phyloP scores from a whole-genome alignment of 352 stramenopile species.

The Phytophthora sp. region DNA sequence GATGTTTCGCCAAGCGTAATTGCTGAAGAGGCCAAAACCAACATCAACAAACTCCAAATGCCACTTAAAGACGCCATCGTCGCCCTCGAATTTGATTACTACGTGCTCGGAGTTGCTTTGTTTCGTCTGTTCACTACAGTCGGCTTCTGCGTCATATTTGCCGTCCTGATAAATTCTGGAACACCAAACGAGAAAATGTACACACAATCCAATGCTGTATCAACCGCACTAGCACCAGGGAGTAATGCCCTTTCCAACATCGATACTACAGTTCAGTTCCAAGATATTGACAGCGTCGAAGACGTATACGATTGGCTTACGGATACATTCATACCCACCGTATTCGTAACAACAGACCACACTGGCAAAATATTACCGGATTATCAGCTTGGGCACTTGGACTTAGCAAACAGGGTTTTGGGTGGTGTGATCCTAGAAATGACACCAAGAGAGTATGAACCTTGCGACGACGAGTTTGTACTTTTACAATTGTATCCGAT shows the following conservation, averaged over 20 bases:
- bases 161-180: constrained; percentile 20
- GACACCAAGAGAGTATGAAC: constrained; percentile 2
- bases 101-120: background rate
- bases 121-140: background rate
- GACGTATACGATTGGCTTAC: constrained; percentile 49
- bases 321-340: constrained; percentile 37
- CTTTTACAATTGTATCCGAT: constrained; percentile 9
- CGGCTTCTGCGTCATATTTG: constrained; percentile 32
- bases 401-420: constrained; percentile 39
- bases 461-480: background rate
- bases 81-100: constrained; percentile 1
- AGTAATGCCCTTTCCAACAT: constrained; percentile 42
- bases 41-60: background rate
- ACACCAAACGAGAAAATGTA: constrained; percentile 10
- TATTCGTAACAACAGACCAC: constrained; percentile 48
- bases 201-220: constrained; percentile 21
- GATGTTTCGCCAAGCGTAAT: background rate
- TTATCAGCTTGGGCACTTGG: constrained; percentile 31
- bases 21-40: background rate
- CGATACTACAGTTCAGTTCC: constrained; percentile 44
- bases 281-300: constrained; percentile 32
- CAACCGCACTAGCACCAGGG: constrained; percentile 21
- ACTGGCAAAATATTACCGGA: constrained; percentile 34
- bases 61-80: background rate
- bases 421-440: constrained; percentile 39